Conservation (phyloP, 2,329 filamentous ascomycete genomes). For the Monilinia vaccinii-corymbosi region DNA sequence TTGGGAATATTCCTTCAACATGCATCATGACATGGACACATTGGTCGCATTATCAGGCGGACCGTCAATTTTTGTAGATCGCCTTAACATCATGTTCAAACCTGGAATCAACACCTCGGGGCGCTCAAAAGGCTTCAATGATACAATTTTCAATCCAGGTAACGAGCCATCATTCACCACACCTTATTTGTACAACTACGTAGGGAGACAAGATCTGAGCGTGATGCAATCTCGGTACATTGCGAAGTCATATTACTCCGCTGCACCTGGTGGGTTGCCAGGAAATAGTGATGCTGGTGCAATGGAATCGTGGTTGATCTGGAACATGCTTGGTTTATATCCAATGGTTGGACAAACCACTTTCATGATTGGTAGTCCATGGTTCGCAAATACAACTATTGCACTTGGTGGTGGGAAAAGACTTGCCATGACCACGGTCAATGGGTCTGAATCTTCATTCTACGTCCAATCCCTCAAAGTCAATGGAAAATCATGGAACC, state of each 20-base stretch:
- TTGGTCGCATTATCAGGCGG: conserved; percentile 41
- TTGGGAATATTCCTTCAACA: conserved; percentile 48
- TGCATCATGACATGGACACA: conserved; percentile 45
- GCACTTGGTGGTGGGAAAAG: conserved; percentile 45
- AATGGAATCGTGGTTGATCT: conserved; percentile 63
- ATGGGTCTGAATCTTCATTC: conserved; percentile 37
- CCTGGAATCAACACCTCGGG: conserved; percentile 32
- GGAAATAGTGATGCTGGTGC: conserved; percentile 65
- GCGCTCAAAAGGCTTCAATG: conserved; percentile 2
- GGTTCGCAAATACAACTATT: conserved; percentile 52
- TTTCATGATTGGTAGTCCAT: conserved; percentile 56
- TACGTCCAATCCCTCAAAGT: conserved; percentile 60
- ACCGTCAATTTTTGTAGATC: conserved; percentile 36
- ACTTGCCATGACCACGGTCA: conserved; percentile 44
- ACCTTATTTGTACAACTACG: conserved; percentile 62
- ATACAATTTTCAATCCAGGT: conserved; percentile 46
- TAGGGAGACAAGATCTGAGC: conserved; percentile 50
- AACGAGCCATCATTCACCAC: conserved; percentile 43
- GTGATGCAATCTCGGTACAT: conserved; percentile 49
- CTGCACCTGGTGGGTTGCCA: conserved; percentile 48
- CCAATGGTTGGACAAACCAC: conserved; percentile 60
- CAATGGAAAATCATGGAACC: conserved; percentile 53
- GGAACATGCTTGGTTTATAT: conserved; percentile 61
- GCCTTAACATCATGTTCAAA: conserved; percentile 42
- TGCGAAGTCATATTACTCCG: conserved; percentile 50